Evolutionary conservation across 116 monocot genomes (phyloP), one percentile per base, ranked within the genome.

Genomic region (Trichopus zeylanicus): DNA sequence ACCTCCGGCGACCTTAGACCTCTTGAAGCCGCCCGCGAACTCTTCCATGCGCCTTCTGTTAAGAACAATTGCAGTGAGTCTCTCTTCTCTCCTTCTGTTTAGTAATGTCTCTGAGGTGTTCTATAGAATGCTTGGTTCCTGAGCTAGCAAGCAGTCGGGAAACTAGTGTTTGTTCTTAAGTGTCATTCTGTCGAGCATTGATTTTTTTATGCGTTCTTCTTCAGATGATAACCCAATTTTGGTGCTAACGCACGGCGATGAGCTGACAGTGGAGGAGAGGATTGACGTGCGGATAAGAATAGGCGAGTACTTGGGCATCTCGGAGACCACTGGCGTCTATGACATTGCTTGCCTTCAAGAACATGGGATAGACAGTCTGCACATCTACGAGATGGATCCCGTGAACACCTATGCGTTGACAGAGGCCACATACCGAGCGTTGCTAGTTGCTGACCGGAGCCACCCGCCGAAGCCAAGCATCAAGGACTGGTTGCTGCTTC

Each of bases 161-260:
- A n/a, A n/a, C n/a, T n/a, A n/a, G n/a, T n/a, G n/a, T n/a, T n/a
- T n/a, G n/a, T n/a, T n/a, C n/a, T n/a, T n/a, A n/a, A n/a, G n/a
- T n/a, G n/a, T n/a, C n/a, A n/a, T n/a, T n/a, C n/a, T n/a, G n/a
- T n/a, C n/a, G n/a, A n/a, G n/a, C n/a, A n/a, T n/a, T n/a, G 9
- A 24, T 51, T 19, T 0, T 24, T 8, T 51, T n/a, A 22, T 6
- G 8, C 28, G 53, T 53, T 15, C 26, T 27, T 8, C 12, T 13
- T 27, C 74, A 78, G 78, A 68, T 25, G 75, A 79, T 23, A 63
- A 48, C 4, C 84, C 84, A 1, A 65, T 84, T 15, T 46, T 84
- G 35, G 56, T 79, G 48, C 52, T 84, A 48, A 84, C 84, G 5
- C 84, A 84, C 51, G 84, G 84, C 5, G 84, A 84, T 64, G 57